Evolutionary conservation across 192 early-diverging fungal genomes (phyloP), one percentile per base, ranked within the genome.

Genomic region (Phycomyces blakesleeanus): DNA sequence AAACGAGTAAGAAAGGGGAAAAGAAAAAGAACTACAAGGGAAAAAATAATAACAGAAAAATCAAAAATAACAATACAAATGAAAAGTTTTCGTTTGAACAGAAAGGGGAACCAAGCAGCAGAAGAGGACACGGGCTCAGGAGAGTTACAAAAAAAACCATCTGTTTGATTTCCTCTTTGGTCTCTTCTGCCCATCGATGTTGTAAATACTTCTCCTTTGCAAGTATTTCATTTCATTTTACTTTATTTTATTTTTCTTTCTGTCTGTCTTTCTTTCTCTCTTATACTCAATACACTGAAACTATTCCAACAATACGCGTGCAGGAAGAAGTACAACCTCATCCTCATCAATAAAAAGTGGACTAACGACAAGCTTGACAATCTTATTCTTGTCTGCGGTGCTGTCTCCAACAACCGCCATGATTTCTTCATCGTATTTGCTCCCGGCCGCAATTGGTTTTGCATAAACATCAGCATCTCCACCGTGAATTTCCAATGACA

Each of bases 281-380:
- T 47, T 47, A 47, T 3, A 14, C 18, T 47, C 18, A 3, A 2
- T 6, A 3, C 3, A 14, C 44, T 47, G 44, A 47, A 47, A 47
- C 44, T 51, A 74, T 54, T 59, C 72, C 58, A 74, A 27, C 1
- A 75, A 26, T 0, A 75, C 73, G 51, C 61, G 64, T 16, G 73
- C 73, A 22, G 63, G 55, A 15, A 70, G 41, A 24, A 69, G 44
- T 7, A 75, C 60, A 39, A 54, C 53, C 24, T 70, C 64, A 27
- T 70, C 64, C 53, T 75, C 73, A 61, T 75, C 67, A 39, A 69
- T 57, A 42, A 75, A 75, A 24, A 75, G 29, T 20, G 67, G 68
- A 58, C 59, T 68, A 5, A 75, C 57, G 11, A 61, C 59, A n/a
- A 64, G 47, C 22, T 62, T 66, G 26, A 75, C 73, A 3, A 55